Evolutionary conservation across 805 yeast species (phyloP).

Genomic region (Ogataea sp.): DNA sequence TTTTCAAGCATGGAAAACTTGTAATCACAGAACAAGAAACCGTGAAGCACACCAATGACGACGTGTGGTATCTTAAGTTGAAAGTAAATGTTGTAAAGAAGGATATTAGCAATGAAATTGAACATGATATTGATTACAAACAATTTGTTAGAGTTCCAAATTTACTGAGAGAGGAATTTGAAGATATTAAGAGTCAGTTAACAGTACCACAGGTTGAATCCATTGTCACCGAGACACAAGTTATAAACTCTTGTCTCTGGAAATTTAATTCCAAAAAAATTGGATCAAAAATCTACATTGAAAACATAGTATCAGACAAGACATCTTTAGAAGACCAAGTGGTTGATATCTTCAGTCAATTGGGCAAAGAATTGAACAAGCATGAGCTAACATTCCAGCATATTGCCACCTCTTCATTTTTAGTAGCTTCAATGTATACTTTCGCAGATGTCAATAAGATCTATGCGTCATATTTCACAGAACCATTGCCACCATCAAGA

Average conservation of each 20-base stretch:
- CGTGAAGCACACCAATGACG: conserved; percentile 47
- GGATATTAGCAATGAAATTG: conserved; percentile 9
- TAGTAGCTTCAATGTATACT: conserved; percentile 54
- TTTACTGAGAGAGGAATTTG: conserved; percentile 34
- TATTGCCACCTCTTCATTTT: conserved; percentile 52
- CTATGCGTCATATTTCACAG: conserved; percentile 48
- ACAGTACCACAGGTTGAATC: background rate
- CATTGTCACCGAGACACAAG: background rate
- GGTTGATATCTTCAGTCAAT: conserved; percentile 37
- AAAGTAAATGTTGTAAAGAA: conserved; percentile 38
- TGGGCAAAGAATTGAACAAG: conserved; percentile 26
- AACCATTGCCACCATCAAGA: conserved; percentile 79
- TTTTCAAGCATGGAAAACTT: conserved; percentile 51
- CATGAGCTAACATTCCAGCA: conserved; percentile 31
- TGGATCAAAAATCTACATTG: conserved; percentile 29
- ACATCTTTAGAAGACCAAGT: conserved; percentile 35
- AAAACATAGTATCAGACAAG: conserved; percentile 32
- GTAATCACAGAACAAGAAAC: conserved; percentile 31
- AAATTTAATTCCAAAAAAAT: conserved; percentile 10
- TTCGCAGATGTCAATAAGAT: conserved; percentile 55
- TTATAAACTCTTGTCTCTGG: background rate
- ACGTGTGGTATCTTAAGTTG: conserved; percentile 60
- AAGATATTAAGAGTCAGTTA: conserved; percentile 9
- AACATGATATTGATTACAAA: conserved; percentile 7
- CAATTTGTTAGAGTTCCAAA: conserved; percentile 23